These are phyloP conservation scores for Boletus edulis DNA, from an alignment of 768 basidiomycete species.

Conservation along the genomic window DNA sequence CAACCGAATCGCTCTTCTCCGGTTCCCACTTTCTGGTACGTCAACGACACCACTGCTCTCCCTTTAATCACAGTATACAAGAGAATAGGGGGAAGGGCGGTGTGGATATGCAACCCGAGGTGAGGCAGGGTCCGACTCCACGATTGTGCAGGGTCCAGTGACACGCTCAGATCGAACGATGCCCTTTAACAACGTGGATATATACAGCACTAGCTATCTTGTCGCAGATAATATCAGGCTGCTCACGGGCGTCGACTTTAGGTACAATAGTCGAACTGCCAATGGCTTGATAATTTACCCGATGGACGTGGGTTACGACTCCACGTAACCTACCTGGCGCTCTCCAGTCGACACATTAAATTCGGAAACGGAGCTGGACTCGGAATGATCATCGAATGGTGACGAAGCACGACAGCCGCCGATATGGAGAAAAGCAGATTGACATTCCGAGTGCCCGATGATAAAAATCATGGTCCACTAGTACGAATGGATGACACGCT, in stretches of 20 bases:
- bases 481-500: background rate
- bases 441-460: background rate
- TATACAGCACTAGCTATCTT: slow-evolving; percentile 6
- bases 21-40: background rate
- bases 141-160: slow-evolving; percentile 20
- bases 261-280: slow-evolving; percentile 4
- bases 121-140: slow-evolving; percentile 3
- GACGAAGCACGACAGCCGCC: background rate
- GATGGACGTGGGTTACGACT: background rate
- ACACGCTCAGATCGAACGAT: slow-evolving; percentile 14
- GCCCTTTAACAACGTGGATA: slow-evolving; percentile 16
- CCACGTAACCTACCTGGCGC: background rate
- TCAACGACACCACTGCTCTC: background rate
- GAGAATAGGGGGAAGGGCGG: background rate
- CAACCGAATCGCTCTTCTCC: background rate
- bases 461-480: background rate
- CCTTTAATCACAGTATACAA: background rate
- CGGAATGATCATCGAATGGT: background rate
- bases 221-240: background rate
- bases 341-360: background rate
- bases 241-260: background rate
- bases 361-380: background rate
- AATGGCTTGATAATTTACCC: background rate
- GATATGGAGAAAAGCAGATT: background rate
- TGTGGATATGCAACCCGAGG: slow-evolving; percentile 5